Evolutionary conservation across 257 asterid species (phyloP), one percentile per base, ranked within the genome.

Genomic region (Thymus mandschuricus): DNA sequence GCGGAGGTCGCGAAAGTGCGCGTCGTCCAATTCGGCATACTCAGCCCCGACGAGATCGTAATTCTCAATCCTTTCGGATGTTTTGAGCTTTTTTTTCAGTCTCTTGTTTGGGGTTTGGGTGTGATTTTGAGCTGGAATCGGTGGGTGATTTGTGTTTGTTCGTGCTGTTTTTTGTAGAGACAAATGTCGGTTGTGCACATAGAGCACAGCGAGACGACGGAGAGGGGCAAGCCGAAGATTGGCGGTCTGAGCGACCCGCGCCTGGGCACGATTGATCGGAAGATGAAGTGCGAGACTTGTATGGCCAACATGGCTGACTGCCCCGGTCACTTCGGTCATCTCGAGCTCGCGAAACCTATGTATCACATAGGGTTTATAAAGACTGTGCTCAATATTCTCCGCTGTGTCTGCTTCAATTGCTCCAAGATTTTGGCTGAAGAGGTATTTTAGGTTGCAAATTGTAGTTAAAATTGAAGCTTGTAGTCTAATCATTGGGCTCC

Each of bases 291-390:
- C 30, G 99, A 95, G 80, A 95, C 99, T 8, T 95, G 99, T 84
- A 95, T 92, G 98, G 88, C 97, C 2, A 92, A 78, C 65, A 95
- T 95, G 99, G 99, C 99, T 0, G 99, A 95, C 80, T 95, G 99
- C 60, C 96, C 99, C 4, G 99, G 99, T 35, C 99, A 95, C 71
- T 95, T 95, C 29, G 99, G 98, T 6, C 99, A 95, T 71, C 96
- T 95, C 8, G 99, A 95, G 89, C 94, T 95, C 1, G 99, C 98
- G 0, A 95, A 95, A 49, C 99, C 99, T 15, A 95, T 95, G 99
- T 95, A 81, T 81, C 99, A 95, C 68, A 88, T 95, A 50, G 99
- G 99, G 3, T 95, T 95, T 76, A 84, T 95, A 81, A 95, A 95
- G 83, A 85, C 92, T 1, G 99, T 95, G 59, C 94, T 95, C 71